A percentile compares a stretch with the other conserved stretches of the same genome.
phyloP scores from a whole-genome alignment of 208 protist genomes.

The Spongospora subterranea region DNA sequence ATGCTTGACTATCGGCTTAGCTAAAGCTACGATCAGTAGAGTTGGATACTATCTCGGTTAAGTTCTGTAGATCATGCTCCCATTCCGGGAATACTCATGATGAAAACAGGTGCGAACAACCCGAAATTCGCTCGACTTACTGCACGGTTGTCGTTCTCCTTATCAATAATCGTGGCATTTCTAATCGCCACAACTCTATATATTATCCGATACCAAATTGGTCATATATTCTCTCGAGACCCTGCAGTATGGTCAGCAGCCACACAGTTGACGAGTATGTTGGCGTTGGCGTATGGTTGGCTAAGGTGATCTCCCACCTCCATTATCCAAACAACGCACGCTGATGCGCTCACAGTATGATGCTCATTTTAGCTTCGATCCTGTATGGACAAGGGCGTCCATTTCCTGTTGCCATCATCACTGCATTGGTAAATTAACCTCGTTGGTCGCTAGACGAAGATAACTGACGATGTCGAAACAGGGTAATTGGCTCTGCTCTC shows the following conservation, averaged over 20 bases:
- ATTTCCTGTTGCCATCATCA: conserved; percentile 3
- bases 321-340: background rate
- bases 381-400: conserved; percentile 28
- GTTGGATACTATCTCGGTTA: conserved; percentile 24
- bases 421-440: background rate
- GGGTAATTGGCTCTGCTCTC: background rate
- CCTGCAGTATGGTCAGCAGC: background rate
- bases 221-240: conserved; percentile 21
- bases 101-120: background rate
- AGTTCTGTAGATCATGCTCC: background rate
- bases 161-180: background rate
- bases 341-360: background rate
- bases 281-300: background rate
- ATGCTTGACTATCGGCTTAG: background rate
- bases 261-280: background rate
- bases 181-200: background rate
- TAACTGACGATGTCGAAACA: background rate
- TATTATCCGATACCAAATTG: background rate
- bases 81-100: background rate
- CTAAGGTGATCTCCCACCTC: background rate
- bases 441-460: background rate
- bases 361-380: background rate
- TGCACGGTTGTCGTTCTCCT: background rate
- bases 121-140: background rate
- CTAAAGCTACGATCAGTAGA: conserved; percentile 28